phyloP scores from a whole-genome alignment of 1,284 basidiomycete genomes.

The Marasmius sp. region DNA sequence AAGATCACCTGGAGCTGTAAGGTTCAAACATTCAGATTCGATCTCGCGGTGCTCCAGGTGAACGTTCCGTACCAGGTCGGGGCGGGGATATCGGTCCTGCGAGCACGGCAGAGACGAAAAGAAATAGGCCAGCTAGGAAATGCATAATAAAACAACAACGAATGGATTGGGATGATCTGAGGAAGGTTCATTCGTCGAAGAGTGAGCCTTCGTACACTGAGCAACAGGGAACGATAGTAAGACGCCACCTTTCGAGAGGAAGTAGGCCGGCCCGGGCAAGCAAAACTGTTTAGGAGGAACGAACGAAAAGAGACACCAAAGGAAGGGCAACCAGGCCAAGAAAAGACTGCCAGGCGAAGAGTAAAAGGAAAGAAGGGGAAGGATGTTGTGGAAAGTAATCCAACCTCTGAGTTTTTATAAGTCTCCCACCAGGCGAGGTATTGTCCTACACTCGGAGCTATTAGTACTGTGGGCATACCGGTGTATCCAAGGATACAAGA shows the following conservation, averaged over 20 bases:
- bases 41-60: too few relatives aligned
- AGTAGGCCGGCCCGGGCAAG: neutral
- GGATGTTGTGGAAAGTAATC: neutral
- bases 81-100: neutral
- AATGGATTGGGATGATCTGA: too few relatives aligned
- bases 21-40: neutral
- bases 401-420: neutral
- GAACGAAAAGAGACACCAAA: neutral
- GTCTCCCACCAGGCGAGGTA: neutral
- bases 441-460: neutral
- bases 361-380: neutral
- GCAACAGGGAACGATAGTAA: too few relatives aligned
- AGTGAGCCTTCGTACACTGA: too few relatives aligned
- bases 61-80: neutral
- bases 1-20: neutral
- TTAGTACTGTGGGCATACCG: too few relatives aligned
- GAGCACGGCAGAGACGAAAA: slow-evolving; percentile 1
- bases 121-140: neutral
- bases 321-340: slow-evolving; percentile 14
- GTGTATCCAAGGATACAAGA: too few relatives aligned
- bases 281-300: neutral
- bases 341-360: slow-evolving; percentile 4
- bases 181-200: too few relatives aligned
- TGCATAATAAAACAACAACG: too few relatives aligned
- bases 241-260: neutral